phyloP scores from a whole-genome alignment of 1,284 basidiomycete genomes.

The Exobasidium cylindrosporum region DNA sequence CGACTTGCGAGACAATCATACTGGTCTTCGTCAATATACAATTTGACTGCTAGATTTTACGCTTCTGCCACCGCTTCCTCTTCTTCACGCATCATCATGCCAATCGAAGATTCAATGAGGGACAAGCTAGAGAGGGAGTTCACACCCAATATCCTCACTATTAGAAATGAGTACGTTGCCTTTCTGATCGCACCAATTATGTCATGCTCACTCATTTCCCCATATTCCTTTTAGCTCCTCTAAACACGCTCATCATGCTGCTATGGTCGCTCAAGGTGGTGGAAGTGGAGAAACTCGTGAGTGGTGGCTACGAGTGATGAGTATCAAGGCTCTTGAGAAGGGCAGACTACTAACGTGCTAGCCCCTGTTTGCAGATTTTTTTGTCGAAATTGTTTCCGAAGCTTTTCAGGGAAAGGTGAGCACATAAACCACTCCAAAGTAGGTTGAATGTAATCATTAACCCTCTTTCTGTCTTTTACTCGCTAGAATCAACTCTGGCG shows the following conservation, averaged over 20 bases:
- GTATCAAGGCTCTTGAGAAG: too few species aligned
- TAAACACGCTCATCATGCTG: conserved; percentile 53
- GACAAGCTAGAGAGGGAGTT: conserved; percentile 32
- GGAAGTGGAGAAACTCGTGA: conserved; percentile 50
- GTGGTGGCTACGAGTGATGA: conserved; percentile 6
- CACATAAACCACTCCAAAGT: neutral
- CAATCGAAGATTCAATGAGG: conserved; percentile 39
- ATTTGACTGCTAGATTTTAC: neutral
- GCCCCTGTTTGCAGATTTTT: conserved; percentile 41
- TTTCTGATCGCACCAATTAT: neutral
- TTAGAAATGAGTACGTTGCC: conserved; percentile 36
- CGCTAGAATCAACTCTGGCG: conserved; percentile 43
- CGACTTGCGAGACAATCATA: neutral
- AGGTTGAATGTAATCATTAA: neutral
- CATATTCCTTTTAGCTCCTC: conserved; percentile 19
- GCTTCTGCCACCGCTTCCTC: neutral
- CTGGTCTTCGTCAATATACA: neutral
- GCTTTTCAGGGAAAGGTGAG: conserved; percentile 38
- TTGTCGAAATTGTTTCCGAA: conserved; percentile 47
- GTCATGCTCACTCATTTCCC: neutral
- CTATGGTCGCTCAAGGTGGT: conserved; percentile 53
- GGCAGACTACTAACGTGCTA: too few species aligned
- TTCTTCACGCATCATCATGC: neutral
- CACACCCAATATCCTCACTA: conserved; percentile 29
- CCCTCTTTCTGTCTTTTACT: neutral